Conservation (phyloP, 352 stramenopile genomes). For the Globisporangium sylvaticum region DNA sequence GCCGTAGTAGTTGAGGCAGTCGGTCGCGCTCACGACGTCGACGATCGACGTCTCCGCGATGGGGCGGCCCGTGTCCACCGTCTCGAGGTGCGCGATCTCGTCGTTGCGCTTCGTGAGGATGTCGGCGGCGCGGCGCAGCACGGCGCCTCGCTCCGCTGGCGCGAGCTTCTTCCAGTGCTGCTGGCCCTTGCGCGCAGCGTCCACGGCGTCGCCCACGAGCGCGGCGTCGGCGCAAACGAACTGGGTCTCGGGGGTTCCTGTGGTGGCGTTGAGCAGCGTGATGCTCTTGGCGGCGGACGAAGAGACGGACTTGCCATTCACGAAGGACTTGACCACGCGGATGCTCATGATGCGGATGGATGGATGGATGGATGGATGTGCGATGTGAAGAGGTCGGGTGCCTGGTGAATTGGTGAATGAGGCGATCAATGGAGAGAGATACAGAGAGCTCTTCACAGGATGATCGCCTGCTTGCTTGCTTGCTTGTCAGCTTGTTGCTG, state of each 20-base stretch:
- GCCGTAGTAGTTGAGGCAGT: constrained; percentile 81
- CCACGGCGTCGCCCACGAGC: constrained; percentile 55
- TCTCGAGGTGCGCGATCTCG: constrained; percentile 69
- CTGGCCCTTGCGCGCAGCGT: constrained; percentile 38
- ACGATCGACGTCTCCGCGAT: constrained; percentile 71
- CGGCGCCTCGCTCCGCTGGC: constrained; percentile 53
- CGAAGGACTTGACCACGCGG: constrained; percentile 54
- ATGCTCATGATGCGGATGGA: constrained; percentile 3
- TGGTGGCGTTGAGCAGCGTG: constrained; percentile 63
- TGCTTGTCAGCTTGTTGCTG: neutral
- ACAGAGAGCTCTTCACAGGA: neutral
- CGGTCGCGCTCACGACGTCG: constrained; percentile 63
- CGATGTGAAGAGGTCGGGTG: neutral
- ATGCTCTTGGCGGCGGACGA: constrained; percentile 21
- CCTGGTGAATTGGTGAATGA: neutral
- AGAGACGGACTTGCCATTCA: constrained; percentile 61
- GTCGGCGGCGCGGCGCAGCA: constrained; percentile 59
- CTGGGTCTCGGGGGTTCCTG: constrained; percentile 40
- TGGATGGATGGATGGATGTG: neutral
- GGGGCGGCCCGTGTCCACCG: constrained; percentile 70
- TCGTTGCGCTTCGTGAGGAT: constrained; percentile 57
- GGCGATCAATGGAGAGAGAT: neutral
- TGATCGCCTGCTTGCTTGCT: neutral
- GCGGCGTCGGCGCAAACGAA: constrained; percentile 39
- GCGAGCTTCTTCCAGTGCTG: constrained; percentile 58